Percentiles rank a stretch among this genome's conserved stretches.
Conservation (phyloP, 2,329 filamentous ascomycete genomes). For the Sclerotinia minor region DNA sequence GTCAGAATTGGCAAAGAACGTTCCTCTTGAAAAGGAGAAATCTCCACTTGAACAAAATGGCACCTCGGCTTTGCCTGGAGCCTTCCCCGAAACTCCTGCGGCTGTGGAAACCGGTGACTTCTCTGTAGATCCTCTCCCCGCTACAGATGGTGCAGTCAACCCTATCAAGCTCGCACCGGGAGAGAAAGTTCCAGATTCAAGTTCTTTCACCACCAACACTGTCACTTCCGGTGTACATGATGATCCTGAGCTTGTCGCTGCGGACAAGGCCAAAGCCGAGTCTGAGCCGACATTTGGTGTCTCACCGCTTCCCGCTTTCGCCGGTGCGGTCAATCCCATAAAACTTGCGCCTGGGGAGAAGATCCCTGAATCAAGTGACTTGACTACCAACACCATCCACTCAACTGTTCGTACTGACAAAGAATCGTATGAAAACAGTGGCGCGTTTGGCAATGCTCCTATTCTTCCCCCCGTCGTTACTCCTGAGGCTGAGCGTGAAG, state of each 20-base stretch:
- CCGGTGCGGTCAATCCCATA: constrained; percentile 75
- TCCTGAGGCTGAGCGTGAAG: constrained; percentile 43
- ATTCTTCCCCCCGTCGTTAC: constrained; percentile 45
- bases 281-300: constrained; percentile 54
- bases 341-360: constrained; percentile 76
- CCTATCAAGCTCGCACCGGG: constrained; percentile 78
- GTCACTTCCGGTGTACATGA: constrained; percentile 72
- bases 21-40: constrained; percentile 56
- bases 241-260: constrained; percentile 76
- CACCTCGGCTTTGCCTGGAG: constrained; percentile 59
- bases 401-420: constrained; percentile 75
- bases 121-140: constrained; percentile 62
- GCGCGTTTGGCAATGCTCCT: constrained; percentile 50
- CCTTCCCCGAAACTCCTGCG: constrained; percentile 71
- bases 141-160: constrained; percentile 68
- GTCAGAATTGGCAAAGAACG: constrained; percentile 65
- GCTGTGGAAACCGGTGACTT: constrained; percentile 46
- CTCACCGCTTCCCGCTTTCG: constrained; percentile 62
- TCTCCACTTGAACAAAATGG: constrained; percentile 33
- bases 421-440: constrained; percentile 82
- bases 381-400: constrained; percentile 68
- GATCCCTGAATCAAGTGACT: constrained; percentile 65
- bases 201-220: constrained; percentile 64
- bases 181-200: constrained; percentile 72
- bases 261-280: constrained; percentile 39